These are phyloP conservation scores for Cystoderma amianthinum DNA, from an alignment of 768 basidiomycete genomes.

Conservation along the genomic window DNA sequence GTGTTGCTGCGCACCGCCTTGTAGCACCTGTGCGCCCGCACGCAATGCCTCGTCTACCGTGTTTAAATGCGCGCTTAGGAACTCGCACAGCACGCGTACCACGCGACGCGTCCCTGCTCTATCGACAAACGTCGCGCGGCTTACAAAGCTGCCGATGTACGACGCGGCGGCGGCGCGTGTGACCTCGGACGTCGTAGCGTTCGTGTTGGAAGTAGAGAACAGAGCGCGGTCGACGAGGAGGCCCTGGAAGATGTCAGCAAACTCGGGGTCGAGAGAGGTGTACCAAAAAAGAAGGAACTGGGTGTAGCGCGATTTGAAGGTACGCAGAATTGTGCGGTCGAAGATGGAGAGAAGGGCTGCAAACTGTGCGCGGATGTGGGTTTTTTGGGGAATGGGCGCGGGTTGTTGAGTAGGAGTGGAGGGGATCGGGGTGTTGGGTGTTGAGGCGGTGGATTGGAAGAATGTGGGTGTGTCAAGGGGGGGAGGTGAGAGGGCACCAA, in stretches of 20 bases:
- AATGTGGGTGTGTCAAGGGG: constrained; percentile 1
- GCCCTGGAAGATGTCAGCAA: constrained; percentile 90
- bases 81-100: constrained; percentile 80
- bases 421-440: constrained; percentile 7
- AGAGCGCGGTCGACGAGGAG: constrained; percentile 90
- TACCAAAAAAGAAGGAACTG: constrained; percentile 98
- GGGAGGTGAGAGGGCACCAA: constrained; percentile 5
- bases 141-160: constrained; percentile 90
- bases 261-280: constrained; percentile 82
- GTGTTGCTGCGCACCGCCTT: constrained; percentile 30
- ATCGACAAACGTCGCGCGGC: constrained; percentile 82
- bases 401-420: constrained; percentile 15
- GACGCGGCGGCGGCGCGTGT: constrained; percentile 90
- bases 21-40: constrained; percentile 14
- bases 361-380: constrained; percentile 59
- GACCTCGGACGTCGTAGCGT: constrained; percentile 47
- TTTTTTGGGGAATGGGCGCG: constrained; percentile 17
- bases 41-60: constrained; percentile 48
- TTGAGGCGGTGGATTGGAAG: constrained; percentile 5
- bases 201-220: constrained; percentile 30
- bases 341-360: constrained; percentile 88
- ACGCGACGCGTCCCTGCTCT: constrained; percentile 67
- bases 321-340: constrained; percentile 87
- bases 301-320: constrained; percentile 95
- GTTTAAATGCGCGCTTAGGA: constrained; percentile 71